These are phyloP conservation scores for Termitomyces sp. DNA, from an alignment of 768 basidiomycete genomes.

Conservation along the genomic window DNA sequence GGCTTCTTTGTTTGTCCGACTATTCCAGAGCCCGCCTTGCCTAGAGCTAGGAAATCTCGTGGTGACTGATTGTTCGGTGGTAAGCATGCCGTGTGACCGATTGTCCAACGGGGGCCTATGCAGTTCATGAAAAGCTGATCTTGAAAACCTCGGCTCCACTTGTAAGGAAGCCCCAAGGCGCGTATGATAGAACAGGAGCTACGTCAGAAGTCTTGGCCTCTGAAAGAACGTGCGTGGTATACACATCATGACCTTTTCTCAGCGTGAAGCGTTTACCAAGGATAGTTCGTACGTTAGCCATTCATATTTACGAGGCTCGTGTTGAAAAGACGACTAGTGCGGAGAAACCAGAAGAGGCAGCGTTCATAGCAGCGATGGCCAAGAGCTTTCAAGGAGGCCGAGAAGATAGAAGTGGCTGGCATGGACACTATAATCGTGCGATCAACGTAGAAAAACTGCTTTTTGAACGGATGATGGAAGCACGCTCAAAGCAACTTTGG, in stretches of 20 bases:
- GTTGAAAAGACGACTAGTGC: conserved; percentile 28
- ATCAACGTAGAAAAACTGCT: conserved; percentile 27
- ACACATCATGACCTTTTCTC: conserved; percentile 22
- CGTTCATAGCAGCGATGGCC: conserved; percentile 20
- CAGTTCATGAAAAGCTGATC: conserved; percentile 26
- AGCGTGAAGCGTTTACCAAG: conserved; percentile 24
- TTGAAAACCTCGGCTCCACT: conserved; percentile 36
- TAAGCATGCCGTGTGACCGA: conserved; percentile 35
- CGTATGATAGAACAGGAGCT: conserved; percentile 26
- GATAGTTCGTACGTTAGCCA: conserved; percentile 33
- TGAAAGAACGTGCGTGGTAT: conserved; percentile 33
- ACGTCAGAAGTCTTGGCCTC: conserved; percentile 31
- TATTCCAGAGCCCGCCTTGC: conserved; percentile 49
- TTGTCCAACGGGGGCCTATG: conserved; percentile 21
- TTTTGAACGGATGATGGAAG: conserved; percentile 21
- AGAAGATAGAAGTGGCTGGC: conserved; percentile 16
- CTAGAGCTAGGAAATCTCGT: conserved; percentile 48
- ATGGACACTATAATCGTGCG: conserved; percentile 24
- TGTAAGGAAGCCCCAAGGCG: conserved; percentile 39
- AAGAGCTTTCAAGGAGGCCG: conserved; percentile 13
- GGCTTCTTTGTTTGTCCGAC: conserved; percentile 47
- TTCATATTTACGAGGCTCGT: conserved; percentile 24
- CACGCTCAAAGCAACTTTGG: conserved; percentile 9
- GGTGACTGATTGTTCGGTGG: conserved; percentile 47
- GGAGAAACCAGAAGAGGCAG: conserved; percentile 28